phyloP scores from a whole-genome alignment of 2,329 filamentous ascomycete species.

The Trichophyton simii region DNA sequence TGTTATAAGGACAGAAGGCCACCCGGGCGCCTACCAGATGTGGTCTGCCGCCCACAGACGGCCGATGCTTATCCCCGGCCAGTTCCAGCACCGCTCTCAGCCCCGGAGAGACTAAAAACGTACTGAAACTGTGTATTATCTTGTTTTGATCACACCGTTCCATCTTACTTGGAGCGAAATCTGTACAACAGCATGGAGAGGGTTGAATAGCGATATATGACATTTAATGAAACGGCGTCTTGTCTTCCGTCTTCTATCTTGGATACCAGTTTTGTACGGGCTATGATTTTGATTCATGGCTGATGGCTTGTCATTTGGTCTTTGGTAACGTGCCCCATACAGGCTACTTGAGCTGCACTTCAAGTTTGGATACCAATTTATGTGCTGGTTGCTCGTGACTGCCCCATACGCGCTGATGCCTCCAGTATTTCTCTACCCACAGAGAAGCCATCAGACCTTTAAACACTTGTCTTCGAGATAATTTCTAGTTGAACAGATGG shows the following conservation, averaged over 20 bases:
- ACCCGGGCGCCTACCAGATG: constrained; percentile 59
- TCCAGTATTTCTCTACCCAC: no score
- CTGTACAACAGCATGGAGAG: constrained; percentile 6
- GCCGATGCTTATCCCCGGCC: constrained; percentile 54
- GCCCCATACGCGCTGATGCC: no score
- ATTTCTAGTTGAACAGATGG: no score
- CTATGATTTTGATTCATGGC: background rate
- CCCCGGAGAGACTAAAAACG: constrained; percentile 17
- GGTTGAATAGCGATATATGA: background rate
- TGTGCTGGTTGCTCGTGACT: no score
- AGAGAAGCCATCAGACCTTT: no score
- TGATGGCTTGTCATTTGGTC: background rate
- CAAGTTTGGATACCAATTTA: no score
- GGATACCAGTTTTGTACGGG: background rate
- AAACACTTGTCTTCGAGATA: no score
- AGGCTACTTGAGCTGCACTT: no score
- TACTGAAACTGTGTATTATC: background rate
- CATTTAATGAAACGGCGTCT: background rate
- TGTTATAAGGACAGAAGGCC: constrained; percentile 84
- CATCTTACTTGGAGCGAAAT: background rate
- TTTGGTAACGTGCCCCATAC: no score
- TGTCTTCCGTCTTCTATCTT: background rate
- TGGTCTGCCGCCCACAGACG: constrained; percentile 62
- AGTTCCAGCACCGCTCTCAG: constrained; percentile 24
- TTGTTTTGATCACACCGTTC: background rate